Percentiles rank a stretch among this genome's conserved stretches.
phyloP scores from a whole-genome alignment of 2,329 filamentous ascomycete species.

The Colletotrichum acutatum region DNA sequence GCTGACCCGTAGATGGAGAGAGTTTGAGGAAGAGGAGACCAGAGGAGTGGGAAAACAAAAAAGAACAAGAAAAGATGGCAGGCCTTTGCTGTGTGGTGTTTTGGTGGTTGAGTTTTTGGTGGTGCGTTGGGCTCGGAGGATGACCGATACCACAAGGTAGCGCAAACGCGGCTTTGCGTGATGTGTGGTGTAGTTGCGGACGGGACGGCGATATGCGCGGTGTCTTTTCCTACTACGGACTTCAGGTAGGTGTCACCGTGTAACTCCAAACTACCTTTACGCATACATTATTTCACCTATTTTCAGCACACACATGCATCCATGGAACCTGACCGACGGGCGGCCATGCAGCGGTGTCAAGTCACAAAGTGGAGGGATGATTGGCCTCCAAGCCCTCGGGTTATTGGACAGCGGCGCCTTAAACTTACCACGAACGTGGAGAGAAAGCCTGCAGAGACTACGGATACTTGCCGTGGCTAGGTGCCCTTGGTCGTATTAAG shows the following conservation, averaged over 20 bases:
- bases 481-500: background rate
- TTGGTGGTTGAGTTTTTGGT: background rate
- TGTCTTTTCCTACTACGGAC: background rate
- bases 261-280: background rate
- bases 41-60: background rate
- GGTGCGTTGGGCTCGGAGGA: conserved; percentile 16
- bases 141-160: conserved; percentile 12
- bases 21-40: background rate
- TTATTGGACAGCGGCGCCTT: conserved; percentile 7
- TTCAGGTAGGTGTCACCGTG: no score
- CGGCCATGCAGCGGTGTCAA: conserved; percentile 5
- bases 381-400: conserved; percentile 6
- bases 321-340: conserved; percentile 28
- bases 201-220: background rate
- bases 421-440: background rate
- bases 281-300: conserved; percentile 18
- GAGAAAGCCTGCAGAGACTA: background rate
- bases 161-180: background rate
- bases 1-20: conserved; percentile 2
- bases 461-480: background rate
- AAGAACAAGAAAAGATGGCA: background rate
- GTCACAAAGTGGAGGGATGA: conserved; percentile 3
- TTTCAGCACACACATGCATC: background rate
- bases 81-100: background rate
- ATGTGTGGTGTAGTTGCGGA: background rate